phyloP scores from a whole-genome alignment of 768 basidiomycete genomes.

The Russula sp. region DNA sequence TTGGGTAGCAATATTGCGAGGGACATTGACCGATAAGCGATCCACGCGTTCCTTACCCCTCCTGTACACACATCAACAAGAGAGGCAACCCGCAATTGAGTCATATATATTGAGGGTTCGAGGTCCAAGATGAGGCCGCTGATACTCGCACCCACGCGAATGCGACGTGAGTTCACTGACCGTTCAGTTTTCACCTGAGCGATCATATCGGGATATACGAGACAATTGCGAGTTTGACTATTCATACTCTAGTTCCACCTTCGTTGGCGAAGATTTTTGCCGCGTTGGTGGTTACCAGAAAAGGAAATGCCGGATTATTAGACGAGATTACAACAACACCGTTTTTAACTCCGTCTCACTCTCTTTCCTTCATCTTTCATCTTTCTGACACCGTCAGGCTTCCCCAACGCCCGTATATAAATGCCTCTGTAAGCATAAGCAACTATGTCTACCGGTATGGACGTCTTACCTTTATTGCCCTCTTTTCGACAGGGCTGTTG shows the following conservation, averaged over 20 bases:
- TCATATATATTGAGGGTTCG: too few relatives aligned
- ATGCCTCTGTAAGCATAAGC: neutral
- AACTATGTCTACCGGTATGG: neutral
- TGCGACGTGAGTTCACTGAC: constrained; percentile 47
- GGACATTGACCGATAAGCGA: constrained; percentile 55
- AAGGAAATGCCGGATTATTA: too few relatives aligned
- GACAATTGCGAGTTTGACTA: constrained; percentile 62
- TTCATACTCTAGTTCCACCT: too few relatives aligned
- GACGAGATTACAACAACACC: too few relatives aligned
- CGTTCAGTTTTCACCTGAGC: constrained; percentile 63
- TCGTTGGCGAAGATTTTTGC: too few relatives aligned
- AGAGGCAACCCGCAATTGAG: constrained; percentile 77
- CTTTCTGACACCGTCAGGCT: too few relatives aligned
- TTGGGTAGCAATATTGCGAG: constrained; percentile 39
- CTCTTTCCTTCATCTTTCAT: too few relatives aligned
- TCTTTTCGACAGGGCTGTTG: neutral
- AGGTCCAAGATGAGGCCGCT: constrained; percentile 84
- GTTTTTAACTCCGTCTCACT: too few relatives aligned
- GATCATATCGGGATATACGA: constrained; percentile 78
- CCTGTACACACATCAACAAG: constrained; percentile 80
- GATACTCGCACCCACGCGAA: constrained; percentile 66
- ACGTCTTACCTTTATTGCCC: neutral
- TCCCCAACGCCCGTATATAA: neutral
- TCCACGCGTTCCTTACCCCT: constrained; percentile 77
- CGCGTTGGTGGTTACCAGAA: too few relatives aligned